Evolutionary conservation across 1,284 basidiomycete genomes (phyloP).

Genomic region (Papiliotrema fonsecae): DNA sequence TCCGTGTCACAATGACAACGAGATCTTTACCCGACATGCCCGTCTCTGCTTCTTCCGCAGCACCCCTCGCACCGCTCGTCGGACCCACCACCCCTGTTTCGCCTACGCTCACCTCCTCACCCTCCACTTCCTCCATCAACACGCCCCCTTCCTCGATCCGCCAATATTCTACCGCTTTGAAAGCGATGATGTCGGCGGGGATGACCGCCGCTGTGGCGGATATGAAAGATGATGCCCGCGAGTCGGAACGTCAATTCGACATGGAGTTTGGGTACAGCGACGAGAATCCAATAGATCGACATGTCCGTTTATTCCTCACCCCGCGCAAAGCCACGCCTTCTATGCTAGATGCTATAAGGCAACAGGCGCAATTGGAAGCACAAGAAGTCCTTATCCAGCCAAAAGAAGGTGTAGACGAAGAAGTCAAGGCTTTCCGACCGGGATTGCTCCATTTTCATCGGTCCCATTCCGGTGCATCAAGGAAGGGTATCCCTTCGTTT

Average conservation of each 20-base stretch:
- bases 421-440: no score
- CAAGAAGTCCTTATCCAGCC: not conserved
- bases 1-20: no score
- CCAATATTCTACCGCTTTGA: constrained; percentile 21
- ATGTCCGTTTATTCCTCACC: constrained; percentile 19
- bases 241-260: constrained; percentile 15
- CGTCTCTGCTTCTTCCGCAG: no score
- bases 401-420: no score
- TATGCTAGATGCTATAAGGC: not conserved
- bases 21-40: no score
- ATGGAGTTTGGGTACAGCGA: constrained; percentile 22
- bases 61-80: not conserved
- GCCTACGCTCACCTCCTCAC: not conserved
- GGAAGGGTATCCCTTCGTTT: constrained; percentile 2
- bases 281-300: constrained; percentile 28
- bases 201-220: constrained; percentile 25
- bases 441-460: constrained; percentile 29
- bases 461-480: not conserved
- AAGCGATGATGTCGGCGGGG: constrained; percentile 14
- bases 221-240: constrained; percentile 18
- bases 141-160: constrained; percentile 23
- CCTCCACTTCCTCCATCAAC: not conserved
- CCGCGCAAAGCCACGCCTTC: constrained; percentile 5
- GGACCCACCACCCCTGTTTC: not conserved
- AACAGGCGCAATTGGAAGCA: not conserved